These are phyloP conservation scores for Hypoxylon sp. DNA, from an alignment of 2,329 filamentous ascomycete species.

Conservation along the genomic window DNA sequence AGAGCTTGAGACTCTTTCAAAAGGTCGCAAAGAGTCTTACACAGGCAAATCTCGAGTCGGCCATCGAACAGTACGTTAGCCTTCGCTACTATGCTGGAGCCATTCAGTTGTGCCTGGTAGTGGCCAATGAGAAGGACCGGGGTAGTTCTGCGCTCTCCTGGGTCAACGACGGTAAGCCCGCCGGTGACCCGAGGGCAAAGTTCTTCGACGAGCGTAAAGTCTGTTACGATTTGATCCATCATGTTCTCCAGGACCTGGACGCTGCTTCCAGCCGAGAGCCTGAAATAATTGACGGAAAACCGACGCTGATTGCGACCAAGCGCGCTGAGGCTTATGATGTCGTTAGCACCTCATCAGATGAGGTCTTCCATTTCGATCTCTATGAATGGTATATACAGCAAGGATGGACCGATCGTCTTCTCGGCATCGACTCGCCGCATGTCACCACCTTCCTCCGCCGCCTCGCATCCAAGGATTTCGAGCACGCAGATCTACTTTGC, in stretches of 20 bases:
- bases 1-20: constrained; percentile 89
- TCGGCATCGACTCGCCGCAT: constrained; percentile 85
- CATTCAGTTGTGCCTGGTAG: constrained; percentile 85
- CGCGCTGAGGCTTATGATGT: constrained; percentile 90
- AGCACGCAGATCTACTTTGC: constrained; percentile 91
- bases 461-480: constrained; percentile 76
- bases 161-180: constrained; percentile 85
- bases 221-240: constrained; percentile 90
- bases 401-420: constrained; percentile 85
- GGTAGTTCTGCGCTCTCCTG: constrained; percentile 87
- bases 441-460: constrained; percentile 88
- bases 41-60: constrained; percentile 81
- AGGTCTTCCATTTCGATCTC: constrained; percentile 95
- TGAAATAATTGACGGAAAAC: constrained; percentile 80
- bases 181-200: constrained; percentile 74
- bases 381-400: constrained; percentile 97
- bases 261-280: constrained; percentile 75
- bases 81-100: constrained; percentile 95
- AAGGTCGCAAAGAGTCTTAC: constrained; percentile 87
- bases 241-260: constrained; percentile 84
- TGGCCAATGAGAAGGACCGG: constrained; percentile 86
- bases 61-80: constrained; percentile 81
- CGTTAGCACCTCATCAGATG: constrained; percentile 87
- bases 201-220: constrained; percentile 78
- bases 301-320: constrained; percentile 81